These are phyloP conservation scores for Lepraria neglecta DNA, from an alignment of 495 filamentous ascomycete genomes.

Conservation along the genomic window DNA sequence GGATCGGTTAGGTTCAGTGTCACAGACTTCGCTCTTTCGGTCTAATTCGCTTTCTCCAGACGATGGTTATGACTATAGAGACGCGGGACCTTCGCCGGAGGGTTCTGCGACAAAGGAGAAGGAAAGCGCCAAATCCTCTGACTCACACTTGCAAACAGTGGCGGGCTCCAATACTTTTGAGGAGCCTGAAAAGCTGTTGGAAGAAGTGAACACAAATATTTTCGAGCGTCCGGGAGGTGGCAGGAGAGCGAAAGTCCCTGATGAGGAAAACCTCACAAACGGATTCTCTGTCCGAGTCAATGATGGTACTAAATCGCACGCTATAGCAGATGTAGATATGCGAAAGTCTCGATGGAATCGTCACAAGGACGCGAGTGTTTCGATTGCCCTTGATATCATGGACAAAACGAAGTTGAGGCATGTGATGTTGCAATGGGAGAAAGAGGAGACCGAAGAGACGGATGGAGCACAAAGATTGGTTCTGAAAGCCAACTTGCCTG, in stretches of 20 bases:
- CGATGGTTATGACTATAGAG: background rate
- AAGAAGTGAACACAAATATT: background rate
- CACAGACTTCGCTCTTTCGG: background rate
- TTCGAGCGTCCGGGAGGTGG: background rate
- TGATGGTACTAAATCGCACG: no score
- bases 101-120: background rate
- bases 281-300: background rate
- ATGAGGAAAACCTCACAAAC: background rate
- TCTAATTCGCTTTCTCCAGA: background rate
- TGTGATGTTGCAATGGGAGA: slow-evolving; percentile 1
- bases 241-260: background rate
- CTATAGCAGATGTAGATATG: no score
- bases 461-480: background rate
- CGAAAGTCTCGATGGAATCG: background rate
- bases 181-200: background rate
- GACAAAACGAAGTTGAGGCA: background rate
- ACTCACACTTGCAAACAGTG: background rate
- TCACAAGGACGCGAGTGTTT: no score
- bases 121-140: background rate
- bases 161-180: background rate
- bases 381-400: background rate
- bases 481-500: background rate
- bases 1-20: background rate
- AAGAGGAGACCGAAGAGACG: background rate
- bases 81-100: background rate